Conservation (phyloP, 2,329 filamentous ascomycete species). For the Dothideomycetes sp. region DNA sequence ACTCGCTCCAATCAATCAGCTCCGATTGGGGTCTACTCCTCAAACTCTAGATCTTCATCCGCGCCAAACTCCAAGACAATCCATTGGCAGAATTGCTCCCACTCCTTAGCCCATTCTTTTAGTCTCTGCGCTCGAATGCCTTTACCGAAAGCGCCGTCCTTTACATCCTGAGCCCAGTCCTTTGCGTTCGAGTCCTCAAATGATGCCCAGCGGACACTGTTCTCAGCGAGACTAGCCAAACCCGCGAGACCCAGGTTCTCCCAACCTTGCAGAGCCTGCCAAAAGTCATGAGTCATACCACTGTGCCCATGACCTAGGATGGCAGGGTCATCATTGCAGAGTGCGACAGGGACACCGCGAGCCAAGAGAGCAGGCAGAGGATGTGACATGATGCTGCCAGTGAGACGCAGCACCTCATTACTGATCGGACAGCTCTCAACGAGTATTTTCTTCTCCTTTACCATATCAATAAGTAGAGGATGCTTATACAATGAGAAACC, state of each 20-base stretch:
- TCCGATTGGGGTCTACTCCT: too few relatives aligned
- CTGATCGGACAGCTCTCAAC: conserved; percentile 86
- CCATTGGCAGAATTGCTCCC: conserved; percentile 88
- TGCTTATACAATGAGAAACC: conserved; percentile 85
- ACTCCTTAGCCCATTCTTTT: conserved; percentile 68
- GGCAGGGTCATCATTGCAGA: conserved; percentile 86
- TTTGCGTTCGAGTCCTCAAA: conserved; percentile 67
- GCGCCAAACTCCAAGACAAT: conserved; percentile 59
- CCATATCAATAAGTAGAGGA: conserved; percentile 75
- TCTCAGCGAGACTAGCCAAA: conserved; percentile 78
- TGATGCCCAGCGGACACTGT: conserved; percentile 79
- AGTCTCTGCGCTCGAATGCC: conserved; percentile 62
- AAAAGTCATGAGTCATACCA: conserved; percentile 86
- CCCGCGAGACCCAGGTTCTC: conserved; percentile 84
- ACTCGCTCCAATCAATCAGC: too few relatives aligned
- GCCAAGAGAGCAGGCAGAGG: conserved; percentile 75
- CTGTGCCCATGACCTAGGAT: conserved; percentile 74
- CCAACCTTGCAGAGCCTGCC: conserved; percentile 85
- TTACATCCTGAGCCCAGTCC: conserved; percentile 63
- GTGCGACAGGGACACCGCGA: conserved; percentile 68
- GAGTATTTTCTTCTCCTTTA: conserved; percentile 78
- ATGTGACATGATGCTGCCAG: conserved; percentile 64
- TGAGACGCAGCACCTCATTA: conserved; percentile 76
- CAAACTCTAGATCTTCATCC: conserved; percentile 11
- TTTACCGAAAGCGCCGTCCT: conserved; percentile 59